phyloP scores from a whole-genome alignment of 2,329 filamentous ascomycete species.

The Lecanicillium sp. region DNA sequence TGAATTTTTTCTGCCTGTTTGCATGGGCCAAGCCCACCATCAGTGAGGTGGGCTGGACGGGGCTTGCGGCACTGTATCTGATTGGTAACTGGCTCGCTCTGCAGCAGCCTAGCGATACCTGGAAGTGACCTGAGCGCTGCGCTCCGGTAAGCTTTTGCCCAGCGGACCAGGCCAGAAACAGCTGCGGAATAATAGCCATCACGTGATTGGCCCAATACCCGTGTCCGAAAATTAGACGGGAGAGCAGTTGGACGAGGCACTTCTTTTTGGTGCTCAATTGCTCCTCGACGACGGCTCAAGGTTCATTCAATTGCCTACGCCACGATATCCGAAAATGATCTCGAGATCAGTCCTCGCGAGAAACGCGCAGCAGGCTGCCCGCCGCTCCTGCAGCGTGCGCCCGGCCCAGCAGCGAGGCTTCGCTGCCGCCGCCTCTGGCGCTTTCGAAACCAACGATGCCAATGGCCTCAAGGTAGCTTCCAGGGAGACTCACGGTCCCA shows the following conservation, averaged over 20 bases:
- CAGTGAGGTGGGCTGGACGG: slow-evolving; percentile 1
- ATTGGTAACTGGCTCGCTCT: background rate
- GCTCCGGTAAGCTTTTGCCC: background rate
- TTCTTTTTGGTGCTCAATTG: slow-evolving; percentile 35
- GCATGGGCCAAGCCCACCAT: slow-evolving; percentile 3
- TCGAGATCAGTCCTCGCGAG: slow-evolving; percentile 55
- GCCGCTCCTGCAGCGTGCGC: slow-evolving; percentile 52
- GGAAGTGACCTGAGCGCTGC: slow-evolving; percentile 4
- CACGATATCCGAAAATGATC: slow-evolving; percentile 54
- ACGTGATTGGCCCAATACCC: slow-evolving; percentile 33
- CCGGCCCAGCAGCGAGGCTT: slow-evolving; percentile 45
- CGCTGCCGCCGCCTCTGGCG: slow-evolving; percentile 62
- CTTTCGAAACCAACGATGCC: slow-evolving; percentile 82
- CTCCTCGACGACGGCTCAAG: slow-evolving; percentile 35
- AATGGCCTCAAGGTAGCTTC: slow-evolving; percentile 88
- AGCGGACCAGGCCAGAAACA: background rate
- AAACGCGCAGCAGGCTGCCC: slow-evolving; percentile 52
- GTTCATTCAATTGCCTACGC: slow-evolving; percentile 49
- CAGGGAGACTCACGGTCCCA: slow-evolving; percentile 81
- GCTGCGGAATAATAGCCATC: slow-evolving; percentile 19
- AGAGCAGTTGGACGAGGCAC: slow-evolving; percentile 36
- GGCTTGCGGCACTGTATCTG: background rate
- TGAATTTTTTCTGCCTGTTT: slow-evolving; percentile 13
- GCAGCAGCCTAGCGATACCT: background rate
- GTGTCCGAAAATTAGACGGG: slow-evolving; percentile 40